Evolutionary conservation across 176 grass and related monocot genomes (phyloP).

Genomic region (Olyra latifolia): DNA sequence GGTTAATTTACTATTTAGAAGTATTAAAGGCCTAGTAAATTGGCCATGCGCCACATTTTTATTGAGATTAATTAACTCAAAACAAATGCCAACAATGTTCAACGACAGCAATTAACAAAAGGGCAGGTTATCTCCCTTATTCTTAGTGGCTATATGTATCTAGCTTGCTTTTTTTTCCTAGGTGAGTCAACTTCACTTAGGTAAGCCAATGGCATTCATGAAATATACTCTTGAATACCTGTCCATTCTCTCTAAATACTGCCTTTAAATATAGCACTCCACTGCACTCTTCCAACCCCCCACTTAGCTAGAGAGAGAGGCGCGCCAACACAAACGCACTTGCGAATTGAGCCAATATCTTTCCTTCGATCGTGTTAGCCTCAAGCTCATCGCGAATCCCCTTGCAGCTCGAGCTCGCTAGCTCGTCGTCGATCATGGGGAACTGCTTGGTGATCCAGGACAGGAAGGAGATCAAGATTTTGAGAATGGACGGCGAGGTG

Average conservation of each 20-base stretch:
- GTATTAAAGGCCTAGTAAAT: no score
- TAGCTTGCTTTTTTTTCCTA: constrained; percentile 5
- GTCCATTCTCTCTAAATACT: neutral
- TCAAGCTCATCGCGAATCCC: neutral
- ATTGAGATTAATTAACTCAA: no score
- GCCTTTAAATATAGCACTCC: constrained; percentile 39
- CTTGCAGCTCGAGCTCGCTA: neutral
- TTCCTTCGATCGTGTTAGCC: neutral
- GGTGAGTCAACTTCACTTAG: constrained; percentile 7
- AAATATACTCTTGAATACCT: neutral
- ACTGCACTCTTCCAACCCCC: constrained; percentile 5
- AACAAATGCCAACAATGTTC: constrained; percentile 20
- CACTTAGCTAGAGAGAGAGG: neutral
- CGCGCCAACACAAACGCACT: neutral
- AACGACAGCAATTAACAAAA: constrained; percentile 26
- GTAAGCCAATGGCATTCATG: constrained; percentile 20
- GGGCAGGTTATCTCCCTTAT: neutral
- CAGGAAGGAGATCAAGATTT: constrained; percentile 47
- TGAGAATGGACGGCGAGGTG: constrained; percentile 34
- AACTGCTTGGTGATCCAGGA: constrained; percentile 57
- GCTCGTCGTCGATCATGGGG: constrained; percentile 47
- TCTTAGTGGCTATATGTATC: neutral
- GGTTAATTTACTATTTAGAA: no score
- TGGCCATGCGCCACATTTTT: no score
- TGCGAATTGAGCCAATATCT: neutral